Conservation (phyloP, 495 filamentous ascomycete genomes). For the Haplographium delicatum region DNA sequence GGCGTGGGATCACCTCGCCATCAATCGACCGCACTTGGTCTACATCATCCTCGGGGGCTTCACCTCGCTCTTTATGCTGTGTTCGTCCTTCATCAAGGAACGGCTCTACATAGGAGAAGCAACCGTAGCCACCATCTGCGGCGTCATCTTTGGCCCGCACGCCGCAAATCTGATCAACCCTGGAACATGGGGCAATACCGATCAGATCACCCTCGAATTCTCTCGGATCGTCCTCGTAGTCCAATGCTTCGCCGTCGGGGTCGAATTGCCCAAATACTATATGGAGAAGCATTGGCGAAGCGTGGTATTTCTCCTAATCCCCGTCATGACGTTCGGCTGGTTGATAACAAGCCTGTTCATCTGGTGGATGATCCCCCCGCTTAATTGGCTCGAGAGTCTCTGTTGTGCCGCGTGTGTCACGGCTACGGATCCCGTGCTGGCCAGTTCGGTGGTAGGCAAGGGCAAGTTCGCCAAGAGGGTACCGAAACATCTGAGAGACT, state of each 20-base stretch:
- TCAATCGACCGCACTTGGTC: conserved; percentile 94
- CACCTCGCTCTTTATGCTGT: conserved; percentile 97
- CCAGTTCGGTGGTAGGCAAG: conserved; percentile 96
- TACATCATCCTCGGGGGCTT: conserved; percentile 99
- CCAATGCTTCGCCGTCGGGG: conserved; percentile 98
- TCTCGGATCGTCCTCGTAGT: conserved; percentile 96
- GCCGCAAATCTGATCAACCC: conserved; percentile 90
- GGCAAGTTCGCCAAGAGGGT: conserved; percentile 98
- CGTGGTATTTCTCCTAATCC: conserved; percentile 79
- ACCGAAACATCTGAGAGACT: conserved; percentile 91
- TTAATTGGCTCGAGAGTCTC: conserved; percentile 86
- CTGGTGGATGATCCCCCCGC: conserved; percentile 83
- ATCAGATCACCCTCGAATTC: conserved; percentile 95
- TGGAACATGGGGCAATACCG: conserved; percentile 79
- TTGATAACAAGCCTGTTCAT: conserved; percentile 90
- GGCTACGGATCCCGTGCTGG: conserved; percentile 94
- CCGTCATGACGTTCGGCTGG: conserved; percentile 98
- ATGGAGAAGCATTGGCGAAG: conserved; percentile 99
- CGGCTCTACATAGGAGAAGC: conserved; percentile 98
- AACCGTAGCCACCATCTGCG: conserved; percentile 91
- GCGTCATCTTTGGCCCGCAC: conserved; percentile 96
- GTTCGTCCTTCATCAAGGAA: conserved; percentile 96
- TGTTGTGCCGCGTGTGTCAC: conserved; percentile 90
- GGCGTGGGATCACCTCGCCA: conserved; percentile 88
- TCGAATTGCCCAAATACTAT: conserved; percentile 95